Evolutionary conservation across 805 yeast genomes (phyloP).

Genomic region (Ogataea haglerorum): DNA sequence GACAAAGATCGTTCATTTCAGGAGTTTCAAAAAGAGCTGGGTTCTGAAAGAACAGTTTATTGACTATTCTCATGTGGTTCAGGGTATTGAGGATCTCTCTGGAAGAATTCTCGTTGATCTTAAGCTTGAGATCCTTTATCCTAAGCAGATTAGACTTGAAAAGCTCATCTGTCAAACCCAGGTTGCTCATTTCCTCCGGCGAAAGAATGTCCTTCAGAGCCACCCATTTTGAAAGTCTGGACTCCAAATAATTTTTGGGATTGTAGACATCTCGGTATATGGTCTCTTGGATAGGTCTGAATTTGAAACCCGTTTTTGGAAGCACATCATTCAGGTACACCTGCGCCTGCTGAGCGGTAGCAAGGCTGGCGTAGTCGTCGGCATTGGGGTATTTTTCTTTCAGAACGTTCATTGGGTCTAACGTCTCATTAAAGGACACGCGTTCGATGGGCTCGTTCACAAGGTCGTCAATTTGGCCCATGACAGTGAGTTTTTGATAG

Average conservation of each 20-base stretch:
- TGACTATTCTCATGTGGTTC: conserved; percentile 27
- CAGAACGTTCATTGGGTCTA: conserved; percentile 23
- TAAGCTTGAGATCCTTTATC: conserved; percentile 21
- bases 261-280: conserved; percentile 31
- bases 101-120: conserved; percentile 25
- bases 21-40: conserved; percentile 5
- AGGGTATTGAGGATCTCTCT: conserved; percentile 25
- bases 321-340: conserved; percentile 20
- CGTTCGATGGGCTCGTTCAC: conserved; percentile 30
- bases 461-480: conserved; percentile 30
- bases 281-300: conserved; percentile 28
- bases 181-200: conserved; percentile 20
- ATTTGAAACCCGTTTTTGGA: conserved; percentile 22
- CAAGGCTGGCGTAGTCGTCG: conserved; percentile 14
- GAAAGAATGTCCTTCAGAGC: conserved; percentile 25
- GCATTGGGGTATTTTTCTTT: conserved; percentile 17
- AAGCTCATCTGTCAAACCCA: conserved; percentile 24
- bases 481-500: conserved; percentile 24
- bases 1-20: conserved; percentile 16
- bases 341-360: conserved; percentile 16
- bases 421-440: conserved; percentile 18
- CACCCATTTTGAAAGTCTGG: conserved; percentile 28
- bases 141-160: conserved; percentile 20
- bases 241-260: conserved; percentile 25
- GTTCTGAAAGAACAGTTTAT: conserved; percentile 21